Evolutionary conservation across 805 yeast genomes (phyloP).

Genomic region (Candida nanaspora): DNA sequence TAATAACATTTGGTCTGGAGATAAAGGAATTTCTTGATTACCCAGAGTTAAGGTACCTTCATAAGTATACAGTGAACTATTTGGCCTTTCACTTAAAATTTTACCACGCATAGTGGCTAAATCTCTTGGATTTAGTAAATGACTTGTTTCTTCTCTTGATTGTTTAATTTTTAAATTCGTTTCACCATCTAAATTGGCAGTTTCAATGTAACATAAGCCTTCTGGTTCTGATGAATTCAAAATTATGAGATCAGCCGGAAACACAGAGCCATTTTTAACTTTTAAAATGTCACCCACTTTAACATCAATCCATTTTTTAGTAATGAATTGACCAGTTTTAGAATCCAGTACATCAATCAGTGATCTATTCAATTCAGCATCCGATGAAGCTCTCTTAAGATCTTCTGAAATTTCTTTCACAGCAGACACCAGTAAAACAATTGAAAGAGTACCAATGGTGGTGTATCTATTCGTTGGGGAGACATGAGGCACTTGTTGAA

Average conservation of each 20-base stretch:
- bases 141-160: conserved; percentile 70
- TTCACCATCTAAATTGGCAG: conserved; percentile 97
- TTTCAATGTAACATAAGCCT: conserved; percentile 94
- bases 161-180: conserved; percentile 95
- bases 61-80: conserved; percentile 86
- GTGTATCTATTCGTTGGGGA: conserved; percentile 95
- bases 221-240: conserved; percentile 95
- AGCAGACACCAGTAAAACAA: conserved; percentile 87
- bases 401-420: conserved; percentile 89
- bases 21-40: conserved; percentile 56
- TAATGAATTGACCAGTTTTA: conserved; percentile 50
- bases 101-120: conserved; percentile 47
- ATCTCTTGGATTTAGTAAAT: conserved; percentile 58
- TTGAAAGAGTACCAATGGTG: conserved; percentile 81
- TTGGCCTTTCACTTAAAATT: conserved; percentile 84
- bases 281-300: conserved; percentile 86
- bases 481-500: conserved; percentile 96
- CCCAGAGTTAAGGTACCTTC: conserved; percentile 76
- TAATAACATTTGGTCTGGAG: conserved; percentile 85
- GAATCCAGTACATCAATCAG: conserved; percentile 58
- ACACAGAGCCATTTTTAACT: conserved; percentile 78
- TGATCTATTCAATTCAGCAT: conserved; percentile 76
- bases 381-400: conserved; percentile 79
- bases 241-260: conserved; percentile 88
- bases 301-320: conserved; percentile 78